Base-by-base conservation (phyloP, 2,329 filamentous ascomycete species). In the Ophiocordyceps robertsii region DNA sequence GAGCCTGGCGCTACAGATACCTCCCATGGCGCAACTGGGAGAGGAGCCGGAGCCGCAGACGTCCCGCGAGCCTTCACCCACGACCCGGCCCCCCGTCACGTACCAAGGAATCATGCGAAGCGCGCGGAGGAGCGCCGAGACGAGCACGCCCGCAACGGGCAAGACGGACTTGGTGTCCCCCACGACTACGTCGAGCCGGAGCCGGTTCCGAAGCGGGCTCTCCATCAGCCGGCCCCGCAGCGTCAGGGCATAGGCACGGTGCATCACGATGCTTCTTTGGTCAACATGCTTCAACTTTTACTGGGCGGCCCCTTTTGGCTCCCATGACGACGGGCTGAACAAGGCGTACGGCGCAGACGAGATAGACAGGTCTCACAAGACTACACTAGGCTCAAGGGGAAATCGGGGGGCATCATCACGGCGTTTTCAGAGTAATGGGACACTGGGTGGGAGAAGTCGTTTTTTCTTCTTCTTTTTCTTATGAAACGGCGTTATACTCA, bases 31-130 rank as follows among this genome's bases (percentile, higher is more conserved):
- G 44, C 58, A 64, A 44, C 54, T 60, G 30, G 56, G 55, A 29
- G 60, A 62, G 40, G 56, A 58, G 24, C 47, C 53, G 31, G 54
- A 56, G 46, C 51, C 32, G 37, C 46, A 38, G 37, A 48, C 38
- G 37, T 21, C 33, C 14, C 33, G 33, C 33, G n/a, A 10, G 14
- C 9, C 6, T 17, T 5, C 47, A 32, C 43, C 46, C 33, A 46
- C 56, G 45, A 49, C 53, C 36, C 47, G 54, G 30, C 49, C 47
- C 27, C 56, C 69, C n/a, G 51, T 64, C 29, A 70, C 62, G 7
- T 72, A 72, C 54, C 65, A 67, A 38, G 68, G 73, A 36, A 67
- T 72, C 40, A 56, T 72, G 37, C 59, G 53, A 48, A 56, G 60
- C 1, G 62, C 68, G 32, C 65, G 64, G 53, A 67, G 65, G 53